Percentiles rank a stretch among this genome's conserved stretches.
Conservation (phyloP, 305 asterid genomes). For the Fraxinus latifolia region DNA sequence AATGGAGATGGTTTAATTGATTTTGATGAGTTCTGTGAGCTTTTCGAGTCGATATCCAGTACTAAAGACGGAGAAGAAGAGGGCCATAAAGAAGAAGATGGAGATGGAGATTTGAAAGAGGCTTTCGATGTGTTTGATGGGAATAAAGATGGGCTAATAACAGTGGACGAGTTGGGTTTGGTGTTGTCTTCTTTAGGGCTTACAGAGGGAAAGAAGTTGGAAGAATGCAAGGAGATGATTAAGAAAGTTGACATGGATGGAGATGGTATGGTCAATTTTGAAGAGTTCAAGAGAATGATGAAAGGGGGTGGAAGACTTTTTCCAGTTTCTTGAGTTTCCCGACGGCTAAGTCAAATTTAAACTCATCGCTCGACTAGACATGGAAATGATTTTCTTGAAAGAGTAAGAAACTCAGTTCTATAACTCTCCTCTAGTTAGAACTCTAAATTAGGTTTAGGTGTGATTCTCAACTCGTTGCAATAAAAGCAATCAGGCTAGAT, state of each 20-base stretch:
- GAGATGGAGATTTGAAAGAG: constrained; percentile 49
- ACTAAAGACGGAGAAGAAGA: neutral
- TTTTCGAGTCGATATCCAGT: constrained; percentile 40
- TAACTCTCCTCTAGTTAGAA: neutral
- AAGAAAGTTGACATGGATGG: constrained; percentile 70
- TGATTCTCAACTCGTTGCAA: neutral
- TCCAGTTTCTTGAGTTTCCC: constrained; percentile 38
- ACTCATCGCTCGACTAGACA: neutral
- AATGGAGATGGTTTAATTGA: constrained; percentile 77
- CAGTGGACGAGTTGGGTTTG: constrained; percentile 65
- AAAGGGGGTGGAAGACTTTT: constrained; percentile 47
- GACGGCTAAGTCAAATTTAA: neutral
- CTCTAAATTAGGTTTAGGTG: neutral
- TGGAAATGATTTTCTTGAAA: neutral
- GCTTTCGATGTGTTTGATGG: constrained; percentile 83
- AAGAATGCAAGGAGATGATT: constrained; percentile 76
- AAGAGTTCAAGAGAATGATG: constrained; percentile 79
- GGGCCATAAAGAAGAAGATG: neutral
- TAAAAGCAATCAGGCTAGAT: neutral
- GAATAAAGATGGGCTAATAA: constrained; percentile 63
- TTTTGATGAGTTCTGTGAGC: constrained; percentile 62
- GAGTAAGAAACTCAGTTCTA: neutral
- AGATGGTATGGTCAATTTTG: constrained; percentile 81
- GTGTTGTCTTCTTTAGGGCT: constrained; percentile 67
- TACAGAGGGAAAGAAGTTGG: constrained; percentile 52